Conservation (phyloP, 1,284 basidiomycete species). For the Cutaneotrichosporon curvatum region DNA sequence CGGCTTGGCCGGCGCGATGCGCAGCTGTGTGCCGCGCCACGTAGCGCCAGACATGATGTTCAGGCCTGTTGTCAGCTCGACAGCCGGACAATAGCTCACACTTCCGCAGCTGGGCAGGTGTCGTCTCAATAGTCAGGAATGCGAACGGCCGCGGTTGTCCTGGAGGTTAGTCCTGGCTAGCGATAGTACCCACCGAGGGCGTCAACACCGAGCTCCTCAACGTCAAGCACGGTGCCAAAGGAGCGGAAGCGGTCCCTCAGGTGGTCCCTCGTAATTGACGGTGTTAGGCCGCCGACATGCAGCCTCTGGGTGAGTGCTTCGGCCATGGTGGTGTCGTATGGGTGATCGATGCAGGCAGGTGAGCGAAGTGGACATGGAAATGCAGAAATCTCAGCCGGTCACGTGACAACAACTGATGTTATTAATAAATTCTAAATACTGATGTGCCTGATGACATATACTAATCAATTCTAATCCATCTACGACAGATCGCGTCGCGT, state of each 20-base stretch:
- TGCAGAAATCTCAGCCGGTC: slow-evolving; percentile 5
- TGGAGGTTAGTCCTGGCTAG: slow-evolving; percentile 9
- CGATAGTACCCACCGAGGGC: slow-evolving; percentile 31
- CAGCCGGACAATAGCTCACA: slow-evolving; percentile 23
- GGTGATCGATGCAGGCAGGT: no score
- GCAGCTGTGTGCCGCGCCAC: slow-evolving; percentile 42
- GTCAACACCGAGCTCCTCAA: slow-evolving; percentile 38
- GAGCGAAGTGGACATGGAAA: no score
- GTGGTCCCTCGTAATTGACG: slow-evolving; percentile 36
- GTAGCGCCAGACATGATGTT: slow-evolving; percentile 44
- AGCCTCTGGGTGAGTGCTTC: slow-evolving; percentile 33
- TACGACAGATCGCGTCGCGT: no score
- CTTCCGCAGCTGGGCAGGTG: slow-evolving; percentile 37
- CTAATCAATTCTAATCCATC: no score
- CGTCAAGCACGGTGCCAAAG: slow-evolving; percentile 35
- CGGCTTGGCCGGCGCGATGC: slow-evolving; percentile 41
- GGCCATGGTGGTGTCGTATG: slow-evolving; percentile 4
- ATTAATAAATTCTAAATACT: no score
- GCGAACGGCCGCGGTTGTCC: slow-evolving; percentile 41
- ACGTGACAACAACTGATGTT: no score
- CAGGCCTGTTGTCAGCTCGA: slow-evolving; percentile 24
- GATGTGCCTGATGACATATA: no score
- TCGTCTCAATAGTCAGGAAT: slow-evolving; percentile 38
- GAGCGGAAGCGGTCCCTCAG: slow-evolving; percentile 42
- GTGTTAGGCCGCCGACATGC: slow-evolving; percentile 42